Conservation (phyloP, 2,329 filamentous ascomycete species). For the Drechslerella dactyloides region DNA sequence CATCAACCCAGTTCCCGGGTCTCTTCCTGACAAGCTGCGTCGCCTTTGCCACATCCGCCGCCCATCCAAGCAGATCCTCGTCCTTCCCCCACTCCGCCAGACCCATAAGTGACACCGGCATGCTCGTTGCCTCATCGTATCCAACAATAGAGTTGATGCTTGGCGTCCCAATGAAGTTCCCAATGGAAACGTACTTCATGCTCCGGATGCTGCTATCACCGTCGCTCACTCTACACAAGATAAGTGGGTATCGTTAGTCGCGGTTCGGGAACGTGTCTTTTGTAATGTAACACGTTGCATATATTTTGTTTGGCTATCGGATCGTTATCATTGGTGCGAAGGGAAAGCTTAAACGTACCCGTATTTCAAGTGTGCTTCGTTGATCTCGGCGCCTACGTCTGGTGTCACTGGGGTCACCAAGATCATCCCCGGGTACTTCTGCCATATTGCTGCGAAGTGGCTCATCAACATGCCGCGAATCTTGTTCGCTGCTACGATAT, state of each 20-base stretch:
- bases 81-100: conserved; percentile 72
- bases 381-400: conserved; percentile 26
- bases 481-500: conserved; percentile 75
- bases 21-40: conserved; percentile 29
- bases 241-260: conserved; percentile 2
- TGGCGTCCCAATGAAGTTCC: conserved; percentile 81
- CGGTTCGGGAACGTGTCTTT: too few relatives aligned
- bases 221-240: conserved; percentile 67
- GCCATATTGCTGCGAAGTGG: conserved; percentile 75
- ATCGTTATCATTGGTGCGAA: background rate
- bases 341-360: conserved; percentile 21
- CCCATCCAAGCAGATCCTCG: conserved; percentile 69
- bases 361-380: conserved; percentile 35
- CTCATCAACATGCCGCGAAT: conserved; percentile 78
- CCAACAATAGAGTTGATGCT: conserved; percentile 77
- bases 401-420: conserved; percentile 81
- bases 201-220: conserved; percentile 73
- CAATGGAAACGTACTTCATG: conserved; percentile 86
- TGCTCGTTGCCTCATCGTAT: conserved; percentile 69
- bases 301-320: background rate
- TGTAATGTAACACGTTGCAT: too few relatives aligned
- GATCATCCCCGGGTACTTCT: conserved; percentile 74
- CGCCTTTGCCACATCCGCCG: conserved; percentile 63
- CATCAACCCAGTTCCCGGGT: conserved; percentile 45
- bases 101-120: conserved; percentile 69